Evolutionary conservation across 2,329 filamentous ascomycete genomes (phyloP), one percentile per base, ranked within the genome.

Genomic region (Sporothrix protearum): DNA sequence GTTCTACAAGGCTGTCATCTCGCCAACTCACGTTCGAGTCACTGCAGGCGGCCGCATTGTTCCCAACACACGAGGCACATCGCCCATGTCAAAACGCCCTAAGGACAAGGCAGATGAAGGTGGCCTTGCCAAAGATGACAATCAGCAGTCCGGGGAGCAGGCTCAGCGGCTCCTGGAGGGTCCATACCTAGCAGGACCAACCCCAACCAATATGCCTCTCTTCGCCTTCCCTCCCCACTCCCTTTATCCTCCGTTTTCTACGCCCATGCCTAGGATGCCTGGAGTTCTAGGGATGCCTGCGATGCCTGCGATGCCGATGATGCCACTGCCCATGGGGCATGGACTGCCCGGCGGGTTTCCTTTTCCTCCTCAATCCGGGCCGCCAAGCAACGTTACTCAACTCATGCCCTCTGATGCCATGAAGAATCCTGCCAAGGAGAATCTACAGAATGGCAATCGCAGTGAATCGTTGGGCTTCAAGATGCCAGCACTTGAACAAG

Each of bases 1-100:
- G 69, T 91, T 91, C 77, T 90, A 88, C 80, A 88, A 89, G 77
- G 88, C 88, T 12, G 89, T 91, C n/a, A 84, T 87, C 4, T 91
- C 89, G 45, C 89, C 89, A 8, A 89, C 87, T 16, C 88, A 91
- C 78, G 85, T 91, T 73, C 86, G 89, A 19, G 89, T 91, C 67
- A 91, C 89, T 25, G 89, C 89, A 72, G 88, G 89, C 72, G 89
- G 89, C 55, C 84, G 88, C 49, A 91, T 91, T 75, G 89, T 91
- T 0, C 88, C 88, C 66, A 91, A 91, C 76, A 89, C 84, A 45
- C 84, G 88, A 57, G 83, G 81, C 14, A 81, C 84, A 2, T 80
- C 81, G 5, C 88, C 87, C 9, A 86, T 2, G 84, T 84, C 3
- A 76, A 88, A 88, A 77, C 83, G 82, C 78, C 75, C 79, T 70